phyloP scores from a whole-genome alignment of 139 green algal species.

The Haematococcus sp. region DNA sequence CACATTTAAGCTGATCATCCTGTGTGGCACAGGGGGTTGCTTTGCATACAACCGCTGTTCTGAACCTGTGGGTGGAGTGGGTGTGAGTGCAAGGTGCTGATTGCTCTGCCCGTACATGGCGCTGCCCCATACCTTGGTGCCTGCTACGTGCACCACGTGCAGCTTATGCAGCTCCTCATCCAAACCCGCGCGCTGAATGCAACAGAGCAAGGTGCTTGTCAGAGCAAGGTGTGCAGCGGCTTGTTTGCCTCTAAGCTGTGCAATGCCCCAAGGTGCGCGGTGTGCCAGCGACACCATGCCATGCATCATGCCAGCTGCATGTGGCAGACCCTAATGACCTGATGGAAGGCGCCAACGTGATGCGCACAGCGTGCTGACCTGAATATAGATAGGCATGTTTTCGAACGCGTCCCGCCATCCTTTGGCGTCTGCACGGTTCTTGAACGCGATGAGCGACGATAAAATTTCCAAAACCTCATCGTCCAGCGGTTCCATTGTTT shows the following conservation, averaged over 20 bases:
- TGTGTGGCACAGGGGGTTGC: no score
- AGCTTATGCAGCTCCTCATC: slow-evolving; percentile 57
- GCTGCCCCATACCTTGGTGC: slow-evolving; percentile 78
- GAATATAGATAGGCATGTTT: slow-evolving; percentile 68
- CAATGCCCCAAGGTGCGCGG: no score
- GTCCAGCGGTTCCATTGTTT: slow-evolving; percentile 20
- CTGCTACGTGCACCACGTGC: slow-evolving; percentile 84
- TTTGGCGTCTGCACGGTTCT: slow-evolving; percentile 46
- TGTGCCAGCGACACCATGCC: no score
- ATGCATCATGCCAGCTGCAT: not conserved
- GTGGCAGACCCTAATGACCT: not conserved
- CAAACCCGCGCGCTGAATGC: slow-evolving; percentile 61
- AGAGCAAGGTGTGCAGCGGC: no score
- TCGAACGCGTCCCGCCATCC: slow-evolving; percentile 71
- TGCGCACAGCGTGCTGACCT: slow-evolving; percentile 45
- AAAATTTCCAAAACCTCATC: slow-evolving; percentile 51
- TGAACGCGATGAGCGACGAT: slow-evolving; percentile 61
- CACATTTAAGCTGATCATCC: no score
- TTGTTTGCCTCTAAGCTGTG: no score
- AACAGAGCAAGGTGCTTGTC: no score
- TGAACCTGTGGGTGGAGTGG: no score
- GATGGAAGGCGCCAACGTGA: not conserved
- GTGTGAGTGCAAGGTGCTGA: no score
- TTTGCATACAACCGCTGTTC: no score
- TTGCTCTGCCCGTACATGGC: no score